Evolutionary conservation across 495 filamentous ascomycete species (phyloP).

Genomic region (Neurospora sp.): DNA sequence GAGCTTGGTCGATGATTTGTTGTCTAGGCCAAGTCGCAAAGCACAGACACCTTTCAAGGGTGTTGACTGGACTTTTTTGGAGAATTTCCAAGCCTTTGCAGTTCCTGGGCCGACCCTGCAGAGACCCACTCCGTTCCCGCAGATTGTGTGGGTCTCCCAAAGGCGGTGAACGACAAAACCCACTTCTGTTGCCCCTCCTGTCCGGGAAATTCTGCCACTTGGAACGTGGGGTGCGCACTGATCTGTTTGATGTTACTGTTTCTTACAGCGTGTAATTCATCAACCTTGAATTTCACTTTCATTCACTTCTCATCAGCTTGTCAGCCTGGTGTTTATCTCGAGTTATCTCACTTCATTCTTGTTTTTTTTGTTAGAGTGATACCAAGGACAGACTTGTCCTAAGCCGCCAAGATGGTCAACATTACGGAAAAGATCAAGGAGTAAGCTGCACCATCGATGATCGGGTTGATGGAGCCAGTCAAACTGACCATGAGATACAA

Average conservation of each 20-base stretch:
- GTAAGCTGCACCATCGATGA: slow-evolving; percentile 36
- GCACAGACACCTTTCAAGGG: not conserved
- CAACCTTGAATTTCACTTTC: not conserved
- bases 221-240: slow-evolving; percentile 19
- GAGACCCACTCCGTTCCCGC: not conserved
- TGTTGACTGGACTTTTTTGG: not conserved
- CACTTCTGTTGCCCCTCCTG: slow-evolving; percentile 14
- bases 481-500: slow-evolving; percentile 28
- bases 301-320: not conserved
- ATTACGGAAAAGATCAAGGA: slow-evolving; percentile 99
- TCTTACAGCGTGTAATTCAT: slow-evolving; percentile 3
- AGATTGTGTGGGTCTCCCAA: not conserved
- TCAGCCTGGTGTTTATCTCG: not conserved
- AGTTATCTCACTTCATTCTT: slow-evolving; percentile 1
- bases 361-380: slow-evolving; percentile 4
- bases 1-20: not conserved
- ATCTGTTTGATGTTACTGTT: not conserved
- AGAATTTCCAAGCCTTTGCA: not conserved
- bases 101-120: not conserved
- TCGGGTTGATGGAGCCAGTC: not conserved
- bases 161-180: slow-evolving; percentile 8
- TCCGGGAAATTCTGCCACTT: slow-evolving; percentile 22
- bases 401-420: slow-evolving; percentile 81
- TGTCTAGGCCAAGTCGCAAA: not conserved
- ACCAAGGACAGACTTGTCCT: slow-evolving; percentile 5